Evolutionary conservation across 2,329 filamentous ascomycete species (phyloP), one percentile per base, ranked within the genome.

Genomic region (Aspergillus arachidicola): DNA sequence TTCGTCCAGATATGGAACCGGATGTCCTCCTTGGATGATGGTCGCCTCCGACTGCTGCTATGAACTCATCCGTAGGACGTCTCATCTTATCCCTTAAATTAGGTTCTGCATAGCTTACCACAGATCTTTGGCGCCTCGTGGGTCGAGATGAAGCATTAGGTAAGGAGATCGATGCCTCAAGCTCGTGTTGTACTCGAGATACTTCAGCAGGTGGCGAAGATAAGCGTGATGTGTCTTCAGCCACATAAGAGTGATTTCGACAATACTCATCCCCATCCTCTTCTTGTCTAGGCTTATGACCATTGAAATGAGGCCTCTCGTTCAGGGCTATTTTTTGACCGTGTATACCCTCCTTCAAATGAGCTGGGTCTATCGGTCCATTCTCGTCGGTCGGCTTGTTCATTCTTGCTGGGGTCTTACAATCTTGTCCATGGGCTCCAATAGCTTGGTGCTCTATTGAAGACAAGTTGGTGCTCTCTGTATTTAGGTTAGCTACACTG

Each of bases 41-140:
- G 59, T 73, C 86, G n/a, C 86, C 87, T 12, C 85, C 79, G 16
- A 94, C 91, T 1, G 91, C 91, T 75, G 93, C 91, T 41, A 90
- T 86, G 11, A 94, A 78, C 67, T 92, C 87, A 73, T 92, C 92
- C 1, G 89, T 91, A 26, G 92, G 91, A 63, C 92, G 86, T 63
- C 92, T 86, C 91, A 95, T 94, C 79, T 95, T 95, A 73, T 89
- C 90, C 65, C 90, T 85, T 48, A 95, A 81, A 71, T 91, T 94
- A 1, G 92, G 92, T 75, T 94, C 91, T 12, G 91, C 90, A 75
- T 95, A 95, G 80, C 91, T 94, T 65, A 95, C 86, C 57, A 88
- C 84, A 12, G 86, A 80, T 70, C 90, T 84, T 55, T 87, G 86
- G 67, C 92, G 86, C 68, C 92, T 83, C 69, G 88, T 90, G 26